These are phyloP conservation scores for Dunaliella primolecta DNA, from an alignment of 139 green algal genomes.

Conservation along the genomic window DNA sequence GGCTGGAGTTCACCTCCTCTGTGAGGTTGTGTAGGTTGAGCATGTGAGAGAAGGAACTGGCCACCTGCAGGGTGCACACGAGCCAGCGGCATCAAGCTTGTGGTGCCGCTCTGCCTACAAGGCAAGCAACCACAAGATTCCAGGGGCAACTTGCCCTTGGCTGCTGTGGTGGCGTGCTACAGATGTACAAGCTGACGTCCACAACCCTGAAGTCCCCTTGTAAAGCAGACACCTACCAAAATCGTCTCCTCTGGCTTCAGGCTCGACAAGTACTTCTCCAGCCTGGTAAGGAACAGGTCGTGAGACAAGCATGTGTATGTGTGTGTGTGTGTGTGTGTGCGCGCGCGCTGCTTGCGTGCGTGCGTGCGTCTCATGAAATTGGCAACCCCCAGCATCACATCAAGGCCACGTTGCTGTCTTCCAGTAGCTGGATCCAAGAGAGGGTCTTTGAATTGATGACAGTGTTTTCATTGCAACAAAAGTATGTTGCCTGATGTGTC, in stretches of 20 bases:
- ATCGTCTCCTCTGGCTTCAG: conserved; percentile 81
- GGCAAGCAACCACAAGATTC: no score
- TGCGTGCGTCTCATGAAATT: no score
- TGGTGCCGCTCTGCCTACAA: neutral
- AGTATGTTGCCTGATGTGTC: no score
- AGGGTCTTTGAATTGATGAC: no score
- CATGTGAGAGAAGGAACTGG: conserved; percentile 83
- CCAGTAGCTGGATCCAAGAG: no score
- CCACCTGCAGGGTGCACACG: conserved; percentile 52
- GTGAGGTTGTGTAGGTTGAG: conserved; percentile 93
- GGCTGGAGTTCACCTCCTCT: conserved; percentile 66
- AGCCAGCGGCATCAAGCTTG: neutral
- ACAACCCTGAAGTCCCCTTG: no score
- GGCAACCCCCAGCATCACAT: no score
- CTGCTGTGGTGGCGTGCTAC: no score
- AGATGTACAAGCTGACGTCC: no score
- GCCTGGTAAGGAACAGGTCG: neutral
- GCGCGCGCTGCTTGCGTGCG: neutral
- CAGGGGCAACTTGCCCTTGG: no score
- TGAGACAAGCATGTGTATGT: neutral
- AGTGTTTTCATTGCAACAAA: no score
- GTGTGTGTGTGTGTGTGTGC: neutral
- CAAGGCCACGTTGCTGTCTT: no score
- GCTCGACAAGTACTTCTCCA: conserved; percentile 65
- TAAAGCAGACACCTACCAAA: conserved; percentile 72